Evolutionary conservation across 2,329 filamentous ascomycete genomes (phyloP).

Genomic region (Chrysoporthe austroafricana): DNA sequence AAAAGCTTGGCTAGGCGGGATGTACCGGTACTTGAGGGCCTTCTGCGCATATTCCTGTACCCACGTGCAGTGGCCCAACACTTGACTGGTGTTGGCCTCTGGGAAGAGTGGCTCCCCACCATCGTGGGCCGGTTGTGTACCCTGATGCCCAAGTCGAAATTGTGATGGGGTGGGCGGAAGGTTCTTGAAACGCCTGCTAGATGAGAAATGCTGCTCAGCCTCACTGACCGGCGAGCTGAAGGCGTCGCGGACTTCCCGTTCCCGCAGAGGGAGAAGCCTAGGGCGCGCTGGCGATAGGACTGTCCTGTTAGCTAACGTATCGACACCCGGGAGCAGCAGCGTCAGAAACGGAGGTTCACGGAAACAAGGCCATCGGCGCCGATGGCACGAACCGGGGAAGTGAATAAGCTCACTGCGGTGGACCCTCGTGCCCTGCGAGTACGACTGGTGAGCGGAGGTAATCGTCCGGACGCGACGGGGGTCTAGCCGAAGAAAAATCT

Average conservation of each 20-base stretch:
- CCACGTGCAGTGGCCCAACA: neutral
- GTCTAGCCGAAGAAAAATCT: neutral
- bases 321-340: neutral
- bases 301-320: neutral
- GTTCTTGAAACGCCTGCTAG: neutral
- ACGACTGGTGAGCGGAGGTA: conserved; percentile 11
- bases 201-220: neutral
- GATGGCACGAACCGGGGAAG: conserved; percentile 14
- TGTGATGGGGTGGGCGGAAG: neutral
- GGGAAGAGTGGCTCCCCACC: neutral
- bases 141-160: neutral
- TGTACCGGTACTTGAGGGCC: neutral
- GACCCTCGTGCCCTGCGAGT: neutral
- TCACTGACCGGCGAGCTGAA: neutral
- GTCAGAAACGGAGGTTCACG: neutral
- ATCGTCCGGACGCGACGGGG: conserved; percentile 10
- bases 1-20: neutral
- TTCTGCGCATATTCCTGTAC: neutral
- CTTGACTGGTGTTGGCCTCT: neutral
- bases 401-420: conserved; percentile 16
- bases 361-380: conserved; percentile 19
- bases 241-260: neutral
- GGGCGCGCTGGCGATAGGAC: neutral
- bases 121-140: neutral
- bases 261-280: neutral